Evolutionary conservation across 148 eudicot genomes (phyloP).

Genomic region (Silene uniflora): DNA sequence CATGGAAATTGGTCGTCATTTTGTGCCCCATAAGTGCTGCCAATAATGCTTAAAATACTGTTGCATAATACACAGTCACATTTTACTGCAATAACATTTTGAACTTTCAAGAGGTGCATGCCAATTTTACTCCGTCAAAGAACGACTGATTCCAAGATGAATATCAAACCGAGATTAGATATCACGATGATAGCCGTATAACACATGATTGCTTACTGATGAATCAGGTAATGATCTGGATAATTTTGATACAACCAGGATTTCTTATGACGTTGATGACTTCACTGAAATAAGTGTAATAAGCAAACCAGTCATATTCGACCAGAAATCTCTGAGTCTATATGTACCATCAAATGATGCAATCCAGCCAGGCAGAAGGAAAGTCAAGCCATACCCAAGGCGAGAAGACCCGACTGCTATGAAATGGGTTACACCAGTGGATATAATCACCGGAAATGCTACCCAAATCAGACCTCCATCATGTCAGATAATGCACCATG

Average conservation of each 20-base stretch:
- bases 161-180: no score
- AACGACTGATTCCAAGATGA: no score
- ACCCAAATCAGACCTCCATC: slow-evolving; percentile 25
- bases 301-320: slow-evolving; percentile 25
- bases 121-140: no score
- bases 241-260: slow-evolving; percentile 25
- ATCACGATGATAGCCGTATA: no score
- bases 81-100: no score
- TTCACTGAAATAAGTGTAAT: slow-evolving; percentile 34
- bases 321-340: slow-evolving; percentile 18
- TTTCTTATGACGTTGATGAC: slow-evolving; percentile 21
- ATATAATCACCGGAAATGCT: slow-evolving; percentile 33
- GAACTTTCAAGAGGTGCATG: no score
- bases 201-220: background rate
- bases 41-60: no score
- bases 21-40: no score
- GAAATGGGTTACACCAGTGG: slow-evolving; percentile 36
- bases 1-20: no score
- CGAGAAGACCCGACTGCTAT: slow-evolving; percentile 39
- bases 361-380: slow-evolving; percentile 9
- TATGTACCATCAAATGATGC: slow-evolving; percentile 28
- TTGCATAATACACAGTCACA: no score
- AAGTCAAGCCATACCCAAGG: slow-evolving; percentile 33
- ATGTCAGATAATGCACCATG: slow-evolving; percentile 46
- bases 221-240: slow-evolving; percentile 29